Conservation (phyloP, 257 asterid species). For the Apocynum venetum region DNA sequence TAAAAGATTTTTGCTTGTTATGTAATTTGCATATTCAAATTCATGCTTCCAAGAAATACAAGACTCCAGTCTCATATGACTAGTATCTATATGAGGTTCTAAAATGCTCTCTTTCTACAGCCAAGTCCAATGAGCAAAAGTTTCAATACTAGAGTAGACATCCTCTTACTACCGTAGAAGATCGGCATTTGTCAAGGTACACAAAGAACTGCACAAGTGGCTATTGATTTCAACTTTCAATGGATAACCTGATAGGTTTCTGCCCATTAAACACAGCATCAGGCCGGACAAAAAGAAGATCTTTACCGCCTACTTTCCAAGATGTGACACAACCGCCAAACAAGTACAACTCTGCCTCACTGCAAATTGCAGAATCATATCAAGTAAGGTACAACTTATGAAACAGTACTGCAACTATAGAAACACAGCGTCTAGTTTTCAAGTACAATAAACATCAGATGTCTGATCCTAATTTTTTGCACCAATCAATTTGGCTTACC, state of each 20-base stretch:
- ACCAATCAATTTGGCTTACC: not conserved
- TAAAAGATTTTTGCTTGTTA: not conserved
- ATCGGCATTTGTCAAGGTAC: slow-evolving; percentile 1
- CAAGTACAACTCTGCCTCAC: slow-evolving; percentile 90
- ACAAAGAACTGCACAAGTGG: slow-evolving; percentile 3
- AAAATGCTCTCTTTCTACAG: not conserved
- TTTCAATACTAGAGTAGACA: not conserved
- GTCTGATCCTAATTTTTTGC: not conserved
- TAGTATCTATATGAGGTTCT: not conserved
- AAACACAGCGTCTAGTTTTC: not conserved
- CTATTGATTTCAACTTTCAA: slow-evolving; percentile 2
- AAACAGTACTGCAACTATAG: not conserved
- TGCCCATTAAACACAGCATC: slow-evolving; percentile 94
- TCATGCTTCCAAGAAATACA: not conserved
- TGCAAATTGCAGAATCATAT: slow-evolving; percentile 26
- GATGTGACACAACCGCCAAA: slow-evolving; percentile 97
- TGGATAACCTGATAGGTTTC: slow-evolving; percentile 85
- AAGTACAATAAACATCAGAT: not conserved
- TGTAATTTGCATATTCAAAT: not conserved
- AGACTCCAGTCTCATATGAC: not conserved
- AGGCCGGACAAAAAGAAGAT: slow-evolving; percentile 96
- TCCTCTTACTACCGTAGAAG: not conserved
- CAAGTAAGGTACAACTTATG: not conserved
- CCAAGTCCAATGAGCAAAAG: not conserved
- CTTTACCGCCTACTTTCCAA: slow-evolving; percentile 85